These are phyloP conservation scores for Vigna reflexopilosa DNA, from an alignment of 306 rosid species.

Conservation along the genomic window DNA sequence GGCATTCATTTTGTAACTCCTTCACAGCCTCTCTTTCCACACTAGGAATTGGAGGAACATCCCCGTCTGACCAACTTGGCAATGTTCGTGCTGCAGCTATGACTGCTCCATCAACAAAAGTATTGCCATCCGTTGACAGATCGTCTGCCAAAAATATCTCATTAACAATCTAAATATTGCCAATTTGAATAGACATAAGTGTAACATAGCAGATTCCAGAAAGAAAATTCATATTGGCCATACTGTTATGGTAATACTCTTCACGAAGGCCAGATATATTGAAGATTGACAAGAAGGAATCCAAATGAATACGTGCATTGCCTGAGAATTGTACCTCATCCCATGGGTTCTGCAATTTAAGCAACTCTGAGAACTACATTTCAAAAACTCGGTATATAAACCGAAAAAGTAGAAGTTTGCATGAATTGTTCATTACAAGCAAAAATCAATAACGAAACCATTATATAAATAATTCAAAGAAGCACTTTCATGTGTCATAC, in stretches of 20 bases:
- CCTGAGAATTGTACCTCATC: conserved; percentile 81
- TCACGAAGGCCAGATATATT: conserved; percentile 89
- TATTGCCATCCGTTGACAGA: conserved; percentile 62
- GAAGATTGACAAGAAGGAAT: conserved; percentile 90
- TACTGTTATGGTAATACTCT: conserved; percentile 87
- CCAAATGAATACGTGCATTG: conserved; percentile 81
- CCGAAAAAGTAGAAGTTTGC: conserved; percentile 10
- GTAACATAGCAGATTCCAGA: conserved; percentile 16
- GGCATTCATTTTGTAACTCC: conserved; percentile 81
- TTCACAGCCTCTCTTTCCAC: conserved; percentile 77
- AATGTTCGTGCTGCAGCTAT: conserved; percentile 87
- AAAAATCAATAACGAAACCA: not conserved
- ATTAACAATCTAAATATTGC: conserved; percentile 24
- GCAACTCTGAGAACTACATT: conserved; percentile 34
- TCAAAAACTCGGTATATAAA: conserved; percentile 20
- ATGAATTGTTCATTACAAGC: conserved; percentile 20
- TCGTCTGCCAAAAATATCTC: conserved; percentile 57
- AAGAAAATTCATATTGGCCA: conserved; percentile 37
- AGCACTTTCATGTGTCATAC: not conserved
- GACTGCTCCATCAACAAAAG: conserved; percentile 88
- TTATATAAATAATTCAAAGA: conserved; percentile 1
- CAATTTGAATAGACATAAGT: conserved; percentile 17
- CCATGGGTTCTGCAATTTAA: conserved; percentile 87
- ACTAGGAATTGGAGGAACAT: conserved; percentile 85
- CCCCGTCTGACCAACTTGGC: conserved; percentile 91